Conservation (phyloP, 148 eudicot genomes). For the Mesembryanthemum crystallinum region DNA sequence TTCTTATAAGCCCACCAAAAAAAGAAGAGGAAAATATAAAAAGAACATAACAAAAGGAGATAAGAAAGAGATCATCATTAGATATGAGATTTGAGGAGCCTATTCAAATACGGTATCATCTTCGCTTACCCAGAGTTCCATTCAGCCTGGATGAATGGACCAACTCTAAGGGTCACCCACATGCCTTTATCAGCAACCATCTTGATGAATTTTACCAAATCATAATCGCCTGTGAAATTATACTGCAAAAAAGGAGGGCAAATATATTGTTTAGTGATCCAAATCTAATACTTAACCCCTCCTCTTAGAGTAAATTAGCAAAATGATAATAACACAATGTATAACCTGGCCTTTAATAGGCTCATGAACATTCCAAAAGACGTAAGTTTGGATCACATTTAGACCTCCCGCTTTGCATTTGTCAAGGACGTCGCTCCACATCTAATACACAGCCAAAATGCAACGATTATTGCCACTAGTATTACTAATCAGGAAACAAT, state of each 20-base stretch:
- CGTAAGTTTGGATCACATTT: constrained; percentile 44
- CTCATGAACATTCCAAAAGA: constrained; percentile 45
- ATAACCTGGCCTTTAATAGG: constrained; percentile 42
- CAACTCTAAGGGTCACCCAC: constrained; percentile 65
- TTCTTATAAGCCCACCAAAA: not conserved
- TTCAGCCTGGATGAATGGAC: constrained; percentile 83
- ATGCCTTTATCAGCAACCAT: constrained; percentile 52
- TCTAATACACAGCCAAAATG: constrained; percentile 14
- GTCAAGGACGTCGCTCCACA: constrained; percentile 37
- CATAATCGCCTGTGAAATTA: constrained; percentile 54
- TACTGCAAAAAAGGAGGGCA: constrained; percentile 37
- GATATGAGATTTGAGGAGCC: no score
- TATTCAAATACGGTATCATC: no score
- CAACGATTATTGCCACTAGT: not conserved
- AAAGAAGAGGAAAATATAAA: no score
- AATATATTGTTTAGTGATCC: not conserved
- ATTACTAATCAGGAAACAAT: not conserved
- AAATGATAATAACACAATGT: not conserved
- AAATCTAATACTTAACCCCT: not conserved
- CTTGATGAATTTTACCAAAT: constrained; percentile 65
- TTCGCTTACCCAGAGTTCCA: constrained; percentile 75
- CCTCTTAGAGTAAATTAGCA: not conserved
- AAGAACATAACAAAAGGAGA: no score
- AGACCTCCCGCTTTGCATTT: constrained; percentile 42
- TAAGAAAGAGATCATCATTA: no score